These are phyloP conservation scores for Botrytis medusae DNA, from an alignment of 2,329 filamentous ascomycete species.

Conservation along the genomic window DNA sequence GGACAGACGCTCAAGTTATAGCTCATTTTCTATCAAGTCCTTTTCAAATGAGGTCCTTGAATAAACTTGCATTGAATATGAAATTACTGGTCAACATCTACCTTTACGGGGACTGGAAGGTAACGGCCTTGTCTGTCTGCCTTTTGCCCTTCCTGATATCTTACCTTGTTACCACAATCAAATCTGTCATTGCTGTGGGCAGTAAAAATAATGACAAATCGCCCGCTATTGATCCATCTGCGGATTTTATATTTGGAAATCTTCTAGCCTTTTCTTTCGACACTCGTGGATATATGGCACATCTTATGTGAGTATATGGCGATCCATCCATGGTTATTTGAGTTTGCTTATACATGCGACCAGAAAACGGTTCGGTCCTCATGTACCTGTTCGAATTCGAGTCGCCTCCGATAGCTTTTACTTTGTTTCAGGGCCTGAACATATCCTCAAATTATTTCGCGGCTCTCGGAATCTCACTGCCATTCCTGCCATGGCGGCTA, in stretches of 20 bases:
- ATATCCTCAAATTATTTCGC: constrained; percentile 28
- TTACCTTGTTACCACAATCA: constrained; percentile 20
- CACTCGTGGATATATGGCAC: constrained; percentile 23
- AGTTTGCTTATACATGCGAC: neutral
- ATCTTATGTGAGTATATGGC: constrained; percentile 20
- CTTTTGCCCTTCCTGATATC: constrained; percentile 21
- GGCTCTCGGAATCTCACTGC: constrained; percentile 27
- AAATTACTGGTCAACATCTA: neutral
- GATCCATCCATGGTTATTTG: neutral
- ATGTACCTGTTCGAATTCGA: constrained; percentile 27
- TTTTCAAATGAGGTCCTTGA: too few relatives aligned
- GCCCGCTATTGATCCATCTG: constrained; percentile 29
- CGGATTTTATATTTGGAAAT: constrained; percentile 29
- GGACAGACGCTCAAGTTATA: too few relatives aligned
- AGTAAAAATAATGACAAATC: constrained; percentile 19
- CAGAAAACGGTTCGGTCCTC: constrained; percentile 26
- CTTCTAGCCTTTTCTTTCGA: constrained; percentile 28
- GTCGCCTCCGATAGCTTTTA: constrained; percentile 25
- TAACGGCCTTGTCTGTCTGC: neutral
- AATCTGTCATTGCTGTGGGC: constrained; percentile 15
- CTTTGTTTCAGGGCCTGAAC: constrained; percentile 29
- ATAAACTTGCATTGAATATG: neutral
- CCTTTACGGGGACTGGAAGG: constrained; percentile 19
- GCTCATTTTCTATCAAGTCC: neutral
- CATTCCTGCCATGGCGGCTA: constrained; percentile 7